A percentile compares a stretch with the other conserved stretches of the same genome.
Evolutionary conservation across 2,329 filamentous ascomycete species (phyloP).

Genomic region (Pseudofabraea citricarpa): DNA sequence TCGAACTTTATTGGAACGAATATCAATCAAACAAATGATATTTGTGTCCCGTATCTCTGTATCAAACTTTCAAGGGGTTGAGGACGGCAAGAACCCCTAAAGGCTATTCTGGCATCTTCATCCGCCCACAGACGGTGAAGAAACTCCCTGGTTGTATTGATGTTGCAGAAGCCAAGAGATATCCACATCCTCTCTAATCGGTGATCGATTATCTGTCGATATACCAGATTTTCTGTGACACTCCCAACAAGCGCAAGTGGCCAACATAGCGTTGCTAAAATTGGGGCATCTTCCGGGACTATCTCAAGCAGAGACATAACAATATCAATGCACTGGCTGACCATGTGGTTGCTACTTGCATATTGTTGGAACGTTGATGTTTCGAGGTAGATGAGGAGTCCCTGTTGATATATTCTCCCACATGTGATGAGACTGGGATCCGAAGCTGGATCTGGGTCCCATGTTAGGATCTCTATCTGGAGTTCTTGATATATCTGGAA

Average conservation of each 20-base stretch:
- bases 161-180: not conserved
- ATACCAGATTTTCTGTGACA: not conserved
- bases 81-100: not conserved
- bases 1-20: too few species aligned
- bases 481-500: not conserved
- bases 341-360: not conserved
- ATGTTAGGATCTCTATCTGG: not conserved
- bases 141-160: not conserved
- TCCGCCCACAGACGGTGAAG: not conserved
- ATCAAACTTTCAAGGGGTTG: not conserved
- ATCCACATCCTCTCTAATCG: not conserved
- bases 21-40: too few species aligned
- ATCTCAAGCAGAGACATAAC: not conserved
- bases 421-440: not conserved
- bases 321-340: not conserved
- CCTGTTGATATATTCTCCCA: constrained; percentile 1
- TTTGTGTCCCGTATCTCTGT: not conserved
- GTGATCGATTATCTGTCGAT: not conserved
- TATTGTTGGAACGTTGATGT: not conserved
- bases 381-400: not conserved
- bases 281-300: not conserved
- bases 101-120: not conserved
- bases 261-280: not conserved
- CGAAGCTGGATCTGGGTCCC: not conserved
- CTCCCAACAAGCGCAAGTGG: not conserved